phyloP scores from a whole-genome alignment of 129 eudicot species.

The carrot (Daucus carota) region DNA sequence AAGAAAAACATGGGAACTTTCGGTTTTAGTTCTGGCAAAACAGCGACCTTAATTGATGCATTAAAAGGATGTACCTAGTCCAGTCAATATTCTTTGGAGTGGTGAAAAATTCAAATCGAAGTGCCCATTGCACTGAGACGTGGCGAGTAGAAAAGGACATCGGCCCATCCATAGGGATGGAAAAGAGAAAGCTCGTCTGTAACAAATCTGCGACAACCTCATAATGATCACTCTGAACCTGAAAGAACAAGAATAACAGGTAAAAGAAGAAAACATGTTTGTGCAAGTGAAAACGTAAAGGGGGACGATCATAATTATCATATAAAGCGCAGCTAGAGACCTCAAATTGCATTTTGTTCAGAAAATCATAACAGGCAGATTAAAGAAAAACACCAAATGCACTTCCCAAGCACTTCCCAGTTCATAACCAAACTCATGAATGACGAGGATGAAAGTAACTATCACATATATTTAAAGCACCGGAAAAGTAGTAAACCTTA shows the following conservation, averaged over 20 bases:
- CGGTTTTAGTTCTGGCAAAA: not conserved
- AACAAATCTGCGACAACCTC: slow-evolving; percentile 95
- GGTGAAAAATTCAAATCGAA: slow-evolving; percentile 91
- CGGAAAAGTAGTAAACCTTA: slow-evolving; percentile 44
- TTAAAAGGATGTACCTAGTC: slow-evolving; percentile 50
- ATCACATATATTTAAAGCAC: not conserved
- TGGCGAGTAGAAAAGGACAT: slow-evolving; percentile 93
- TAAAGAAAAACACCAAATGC: not conserved
- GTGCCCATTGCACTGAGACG: slow-evolving; percentile 93
- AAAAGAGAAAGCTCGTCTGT: slow-evolving; percentile 88
- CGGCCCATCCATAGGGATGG: slow-evolving; percentile 98
- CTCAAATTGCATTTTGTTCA: not conserved
- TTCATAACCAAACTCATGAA: not conserved
- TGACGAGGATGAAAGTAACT: not conserved
- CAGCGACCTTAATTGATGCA: not conserved
- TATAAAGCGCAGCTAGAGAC: not conserved
- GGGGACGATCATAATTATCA: not conserved
- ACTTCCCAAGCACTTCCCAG: not conserved
- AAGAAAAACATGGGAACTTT: not conserved
- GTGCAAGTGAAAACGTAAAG: not conserved
- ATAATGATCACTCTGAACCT: slow-evolving; percentile 91
- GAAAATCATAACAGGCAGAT: not conserved
- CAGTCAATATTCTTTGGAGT: slow-evolving; percentile 89
- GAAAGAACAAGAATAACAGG: slow-evolving; percentile 18
- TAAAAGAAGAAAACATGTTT: not conserved